These are phyloP conservation scores for Monosporascus sp. DNA, from an alignment of 2,329 filamentous ascomycete species.

Conservation along the genomic window DNA sequence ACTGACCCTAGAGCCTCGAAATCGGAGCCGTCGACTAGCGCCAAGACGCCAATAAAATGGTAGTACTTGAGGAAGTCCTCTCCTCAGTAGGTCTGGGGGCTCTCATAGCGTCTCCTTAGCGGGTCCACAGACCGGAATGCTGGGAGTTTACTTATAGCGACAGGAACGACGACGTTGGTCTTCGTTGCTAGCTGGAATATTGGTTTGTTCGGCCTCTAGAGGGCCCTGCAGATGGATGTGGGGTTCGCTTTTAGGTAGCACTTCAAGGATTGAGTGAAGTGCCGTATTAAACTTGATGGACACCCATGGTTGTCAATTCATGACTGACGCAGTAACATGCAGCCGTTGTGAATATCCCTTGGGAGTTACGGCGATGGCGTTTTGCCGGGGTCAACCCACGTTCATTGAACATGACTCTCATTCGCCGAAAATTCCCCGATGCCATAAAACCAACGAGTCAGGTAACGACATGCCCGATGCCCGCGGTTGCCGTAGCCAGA, in stretches of 20 bases:
- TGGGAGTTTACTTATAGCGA: slow-evolving; percentile 36
- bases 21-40: slow-evolving; percentile 59
- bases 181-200: slow-evolving; percentile 63
- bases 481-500: background rate
- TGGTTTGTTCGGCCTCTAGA: slow-evolving; percentile 47
- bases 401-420: background rate
- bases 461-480: background rate
- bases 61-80: slow-evolving; percentile 77
- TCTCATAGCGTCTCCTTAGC: slow-evolving; percentile 57
- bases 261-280: slow-evolving; percentile 54
- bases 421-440: background rate
- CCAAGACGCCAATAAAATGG: slow-evolving; percentile 64
- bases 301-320: too few species aligned
- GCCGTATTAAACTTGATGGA: slow-evolving; percentile 50
- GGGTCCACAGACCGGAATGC: slow-evolving; percentile 57
- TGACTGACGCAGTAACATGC: too few species aligned
- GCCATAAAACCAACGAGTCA: background rate
- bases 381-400: background rate
- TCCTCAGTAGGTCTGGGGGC: slow-evolving; percentile 54
- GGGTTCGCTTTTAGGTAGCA: slow-evolving; percentile 75
- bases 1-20: slow-evolving; percentile 67
- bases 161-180: slow-evolving; percentile 59
- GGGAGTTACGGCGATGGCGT: too few species aligned
- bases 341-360: background rate
- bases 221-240: slow-evolving; percentile 77